Evolutionary conservation across 441 rosid species (phyloP).

Genomic region (Gossypium lobatum): DNA sequence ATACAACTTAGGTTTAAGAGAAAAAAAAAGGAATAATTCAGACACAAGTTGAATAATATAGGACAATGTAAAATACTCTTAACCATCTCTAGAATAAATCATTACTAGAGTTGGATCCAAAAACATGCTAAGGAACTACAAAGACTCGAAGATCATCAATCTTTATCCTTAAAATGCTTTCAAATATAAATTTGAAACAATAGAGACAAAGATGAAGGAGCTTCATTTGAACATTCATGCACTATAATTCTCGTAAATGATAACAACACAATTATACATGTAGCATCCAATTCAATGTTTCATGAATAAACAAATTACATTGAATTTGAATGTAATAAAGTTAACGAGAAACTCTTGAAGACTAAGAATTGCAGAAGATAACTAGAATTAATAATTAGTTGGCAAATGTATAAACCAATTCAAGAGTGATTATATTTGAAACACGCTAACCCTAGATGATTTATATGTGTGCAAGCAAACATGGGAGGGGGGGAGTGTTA

Average conservation of each 20-base stretch:
- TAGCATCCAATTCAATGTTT: not conserved
- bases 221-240: too few relatives aligned
- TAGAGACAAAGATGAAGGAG: not conserved
- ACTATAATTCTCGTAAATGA: too few relatives aligned
- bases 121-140: not conserved
- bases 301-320: not conserved
- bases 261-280: not conserved
- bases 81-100: not conserved
- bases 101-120: not conserved
- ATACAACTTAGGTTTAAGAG: not conserved
- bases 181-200: not conserved
- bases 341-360: not conserved
- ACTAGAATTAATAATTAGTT: not conserved
- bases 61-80: not conserved
- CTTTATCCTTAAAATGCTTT: not conserved
- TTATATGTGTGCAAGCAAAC: not conserved
- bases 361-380: not conserved
- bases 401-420: not conserved
- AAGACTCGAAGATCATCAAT: not conserved
- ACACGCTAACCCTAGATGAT: not conserved
- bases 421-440: not conserved
- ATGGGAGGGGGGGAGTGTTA: not conserved
- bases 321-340: not conserved
- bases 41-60: not conserved
- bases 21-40: not conserved